A percentile compares a stretch with the other conserved stretches of the same genome.
phyloP scores from a whole-genome alignment of 345 rosid species.

The Brassica cretica region DNA sequence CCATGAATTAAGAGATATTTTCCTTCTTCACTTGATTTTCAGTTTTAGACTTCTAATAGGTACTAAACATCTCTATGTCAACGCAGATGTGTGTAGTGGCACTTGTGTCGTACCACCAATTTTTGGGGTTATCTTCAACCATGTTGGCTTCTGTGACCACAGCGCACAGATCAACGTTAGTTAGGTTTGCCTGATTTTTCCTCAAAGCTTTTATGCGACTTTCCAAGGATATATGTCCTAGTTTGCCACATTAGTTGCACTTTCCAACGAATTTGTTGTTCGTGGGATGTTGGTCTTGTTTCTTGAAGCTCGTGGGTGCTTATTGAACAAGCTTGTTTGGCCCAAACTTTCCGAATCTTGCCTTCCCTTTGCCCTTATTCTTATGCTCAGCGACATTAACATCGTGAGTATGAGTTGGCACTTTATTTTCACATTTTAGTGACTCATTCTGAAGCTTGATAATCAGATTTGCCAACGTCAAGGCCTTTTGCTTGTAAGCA shows the following conservation, averaged over 20 bases:
- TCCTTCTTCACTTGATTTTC: not conserved
- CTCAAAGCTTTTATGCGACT: not conserved
- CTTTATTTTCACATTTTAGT: not conserved
- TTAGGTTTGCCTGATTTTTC: not conserved
- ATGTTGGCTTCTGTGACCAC: not conserved
- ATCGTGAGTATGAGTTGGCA: not conserved
- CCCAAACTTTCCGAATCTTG: not conserved
- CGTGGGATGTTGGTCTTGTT: not conserved
- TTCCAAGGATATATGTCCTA: not conserved
- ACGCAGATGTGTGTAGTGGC: not conserved
- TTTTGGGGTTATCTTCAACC: not conserved
- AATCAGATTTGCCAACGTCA: not conserved
- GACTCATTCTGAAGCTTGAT: not conserved
- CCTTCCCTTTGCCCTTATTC: not conserved
- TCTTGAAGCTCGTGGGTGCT: not conserved
- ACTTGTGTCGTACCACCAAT: not conserved
- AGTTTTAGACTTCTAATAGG: not conserved
- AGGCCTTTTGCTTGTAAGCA: not conserved
- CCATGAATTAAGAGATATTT: not conserved
- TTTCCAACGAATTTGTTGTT: not conserved
- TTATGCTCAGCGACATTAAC: not conserved
- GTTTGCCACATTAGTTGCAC: not conserved
- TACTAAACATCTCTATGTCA: not conserved
- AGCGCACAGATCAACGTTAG: not conserved
- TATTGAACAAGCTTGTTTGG: not conserved